Conservation (phyloP, 2,329 filamentous ascomycete species). For the Pestalotiopsis sp. region DNA sequence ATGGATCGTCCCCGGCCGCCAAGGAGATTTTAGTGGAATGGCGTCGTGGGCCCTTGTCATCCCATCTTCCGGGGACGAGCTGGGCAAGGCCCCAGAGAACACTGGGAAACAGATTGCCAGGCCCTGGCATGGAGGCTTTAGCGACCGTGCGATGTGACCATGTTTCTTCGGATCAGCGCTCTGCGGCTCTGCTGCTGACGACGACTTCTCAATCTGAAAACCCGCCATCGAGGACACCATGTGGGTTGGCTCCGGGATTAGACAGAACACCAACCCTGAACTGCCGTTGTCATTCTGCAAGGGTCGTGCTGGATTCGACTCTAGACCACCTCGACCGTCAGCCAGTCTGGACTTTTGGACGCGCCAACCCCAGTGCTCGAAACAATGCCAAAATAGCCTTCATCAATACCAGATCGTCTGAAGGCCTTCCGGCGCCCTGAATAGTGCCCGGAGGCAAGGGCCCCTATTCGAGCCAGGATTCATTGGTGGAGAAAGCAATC, state of each 20-base stretch:
- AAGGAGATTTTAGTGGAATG: conserved; percentile 6
- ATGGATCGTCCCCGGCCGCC: background rate
- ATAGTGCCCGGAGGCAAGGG: conserved; percentile 7
- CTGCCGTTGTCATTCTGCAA: conserved; percentile 7
- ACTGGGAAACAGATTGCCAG: conserved; percentile 7
- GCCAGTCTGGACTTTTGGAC: background rate
- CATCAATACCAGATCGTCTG: conserved; percentile 3
- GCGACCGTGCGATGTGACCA: background rate
- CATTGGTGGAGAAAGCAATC: conserved; percentile 15
- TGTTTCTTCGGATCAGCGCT: background rate
- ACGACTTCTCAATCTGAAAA: conserved; percentile 15
- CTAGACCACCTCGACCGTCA: background rate
- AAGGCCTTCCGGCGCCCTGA: background rate
- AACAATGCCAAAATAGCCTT: background rate
- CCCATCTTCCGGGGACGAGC: background rate
- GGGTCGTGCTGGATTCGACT: background rate
- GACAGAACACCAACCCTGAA: background rate
- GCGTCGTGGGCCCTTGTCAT: conserved; percentile 3
- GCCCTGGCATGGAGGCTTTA: conserved; percentile 1
- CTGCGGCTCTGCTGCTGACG: conserved; percentile 7
- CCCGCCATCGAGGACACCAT: background rate
- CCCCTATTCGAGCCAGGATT: conserved; percentile 11
- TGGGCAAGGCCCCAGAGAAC: background rate
- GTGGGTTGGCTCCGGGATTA: background rate
- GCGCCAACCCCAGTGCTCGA: background rate